Base-by-base conservation (phyloP, 495 filamentous ascomycete genomes). In the Penicillium ucsense region DNA sequence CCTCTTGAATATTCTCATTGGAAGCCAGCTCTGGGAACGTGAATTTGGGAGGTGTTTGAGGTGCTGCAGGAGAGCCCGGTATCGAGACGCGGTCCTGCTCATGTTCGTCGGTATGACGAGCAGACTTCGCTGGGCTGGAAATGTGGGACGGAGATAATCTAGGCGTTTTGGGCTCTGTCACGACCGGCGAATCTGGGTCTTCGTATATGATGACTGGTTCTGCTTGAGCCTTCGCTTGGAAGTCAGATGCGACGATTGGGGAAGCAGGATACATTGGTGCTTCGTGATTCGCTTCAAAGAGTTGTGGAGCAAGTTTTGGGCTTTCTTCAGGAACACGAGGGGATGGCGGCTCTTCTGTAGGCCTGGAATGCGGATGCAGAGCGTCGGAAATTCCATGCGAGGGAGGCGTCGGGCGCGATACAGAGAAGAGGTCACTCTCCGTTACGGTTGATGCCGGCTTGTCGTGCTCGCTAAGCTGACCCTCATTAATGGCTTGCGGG, bases 401-500 rank as follows among this genome's bases (percentile, higher is more conserved):
- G 38, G 46, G 12, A 31, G 38, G 38, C 20, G 41, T 43, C 8
- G 43, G 54, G 6, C 60, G 58, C 6, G 60, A 52, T 5, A 51
- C 52, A 47, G 47, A 46, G 38, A 54, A 46, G 8, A 45, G 49
- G 27, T 60, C 62, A 27, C 64, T 67, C 42, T 64, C 62, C 37
- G 62, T 41, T 31, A 57, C 45, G 12, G 58, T 28, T 31, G 52
- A 50, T n/a, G 52, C 49, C 32, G 53, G 60, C 43, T 82, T 80
- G 53, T 85, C 80, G 48, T 79, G 80, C 4, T 80, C 76, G 49
- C 74, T 76, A 8, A 79, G 55, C 3, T 65, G 50, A 41, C 65
- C 67, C 11, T 63, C 49, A 9, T 72, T 62, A 6, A 64, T 74
- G 12, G 50, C 47, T 7, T 58, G 41, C 38, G 43, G 35, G 8